A percentile compares a stretch with the other conserved stretches of the same genome.
These are phyloP conservation scores for Mycotypha africana DNA, from an alignment of 371 early-diverging fungal genomes.

Conservation along the genomic window DNA sequence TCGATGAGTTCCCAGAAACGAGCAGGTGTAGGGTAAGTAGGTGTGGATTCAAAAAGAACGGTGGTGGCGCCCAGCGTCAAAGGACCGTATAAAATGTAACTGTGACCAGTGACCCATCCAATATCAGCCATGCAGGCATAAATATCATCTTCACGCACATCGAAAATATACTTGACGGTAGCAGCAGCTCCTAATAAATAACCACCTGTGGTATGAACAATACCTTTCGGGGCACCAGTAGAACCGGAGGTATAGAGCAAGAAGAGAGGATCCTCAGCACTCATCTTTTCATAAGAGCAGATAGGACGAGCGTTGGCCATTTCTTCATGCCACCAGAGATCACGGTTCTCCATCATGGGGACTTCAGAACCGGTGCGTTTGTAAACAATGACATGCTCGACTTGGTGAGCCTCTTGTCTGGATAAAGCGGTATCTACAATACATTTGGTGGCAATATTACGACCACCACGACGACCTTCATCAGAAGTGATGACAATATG, in stretches of 20 bases:
- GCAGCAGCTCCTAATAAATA: constrained; percentile 90
- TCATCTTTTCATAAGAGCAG: constrained; percentile 79
- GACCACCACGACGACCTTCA: constrained; percentile 88
- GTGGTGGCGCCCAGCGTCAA: constrained; percentile 84
- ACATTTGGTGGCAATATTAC: constrained; percentile 83
- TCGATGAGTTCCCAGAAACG: constrained; percentile 83
- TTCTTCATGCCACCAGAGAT: constrained; percentile 89
- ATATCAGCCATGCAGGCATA: constrained; percentile 81
- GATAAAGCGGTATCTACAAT: constrained; percentile 88
- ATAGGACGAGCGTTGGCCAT: constrained; percentile 66
- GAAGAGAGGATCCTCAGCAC: constrained; percentile 94
- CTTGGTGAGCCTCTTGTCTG: constrained; percentile 43
- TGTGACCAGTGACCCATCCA: constrained; percentile 81
- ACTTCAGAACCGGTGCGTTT: constrained; percentile 77
- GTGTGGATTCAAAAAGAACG: constrained; percentile 88
- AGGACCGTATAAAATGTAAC: constrained; percentile 94
- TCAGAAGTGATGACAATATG: constrained; percentile 82
- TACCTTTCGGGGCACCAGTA: constrained; percentile 96
- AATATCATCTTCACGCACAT: constrained; percentile 77
- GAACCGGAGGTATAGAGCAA: constrained; percentile 97
- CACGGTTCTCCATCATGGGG: constrained; percentile 67
- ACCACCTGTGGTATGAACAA: constrained; percentile 92
- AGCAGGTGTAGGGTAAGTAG: constrained; percentile 75
- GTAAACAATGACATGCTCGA: constrained; percentile 84
- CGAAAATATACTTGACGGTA: constrained; percentile 92